Conservation (phyloP, 106 monocot genomes). For the Dactylorhiza incarnata region DNA sequence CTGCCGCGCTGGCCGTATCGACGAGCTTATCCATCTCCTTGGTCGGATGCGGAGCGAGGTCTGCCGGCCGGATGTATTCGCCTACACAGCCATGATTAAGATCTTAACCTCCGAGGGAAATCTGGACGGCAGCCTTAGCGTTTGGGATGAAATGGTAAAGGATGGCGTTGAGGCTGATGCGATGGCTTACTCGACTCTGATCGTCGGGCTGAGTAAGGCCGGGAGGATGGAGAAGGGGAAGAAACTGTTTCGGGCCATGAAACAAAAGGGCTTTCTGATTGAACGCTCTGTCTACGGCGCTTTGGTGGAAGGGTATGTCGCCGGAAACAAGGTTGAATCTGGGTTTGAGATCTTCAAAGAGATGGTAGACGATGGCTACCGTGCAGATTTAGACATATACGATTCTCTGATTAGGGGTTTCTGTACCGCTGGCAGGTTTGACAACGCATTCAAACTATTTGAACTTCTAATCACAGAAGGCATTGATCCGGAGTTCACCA, state of each 20-base stretch:
- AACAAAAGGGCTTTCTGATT: constrained; percentile 46
- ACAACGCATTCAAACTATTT: constrained; percentile 67
- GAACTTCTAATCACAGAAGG: constrained; percentile 45
- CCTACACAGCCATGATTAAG: constrained; percentile 80
- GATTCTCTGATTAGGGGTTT: constrained; percentile 63
- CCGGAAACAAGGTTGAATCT: constrained; percentile 27
- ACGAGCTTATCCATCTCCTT: constrained; percentile 41
- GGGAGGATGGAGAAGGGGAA: constrained; percentile 37
- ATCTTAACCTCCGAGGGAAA: constrained; percentile 26
- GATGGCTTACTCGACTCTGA: constrained; percentile 72
- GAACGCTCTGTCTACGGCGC: constrained; percentile 59
- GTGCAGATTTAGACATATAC: constrained; percentile 65
- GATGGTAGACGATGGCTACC: constrained; percentile 72
- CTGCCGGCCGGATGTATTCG: constrained; percentile 84
- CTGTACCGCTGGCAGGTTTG: constrained; percentile 41
- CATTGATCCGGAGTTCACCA: constrained; percentile 39
- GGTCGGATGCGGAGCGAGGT: constrained; percentile 47
- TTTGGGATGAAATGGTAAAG: constrained; percentile 74
- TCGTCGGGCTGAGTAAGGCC: constrained; percentile 46
- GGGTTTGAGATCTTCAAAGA: constrained; percentile 66
- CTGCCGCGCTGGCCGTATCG: constrained; percentile 39
- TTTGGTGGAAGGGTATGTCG: constrained; percentile 61
- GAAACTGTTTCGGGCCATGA: constrained; percentile 64
- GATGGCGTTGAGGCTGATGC: constrained; percentile 56
- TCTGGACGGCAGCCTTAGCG: constrained; percentile 68